phyloP scores from a whole-genome alignment of 2,329 filamentous ascomycete species.

The Magnaporthales sp. region DNA sequence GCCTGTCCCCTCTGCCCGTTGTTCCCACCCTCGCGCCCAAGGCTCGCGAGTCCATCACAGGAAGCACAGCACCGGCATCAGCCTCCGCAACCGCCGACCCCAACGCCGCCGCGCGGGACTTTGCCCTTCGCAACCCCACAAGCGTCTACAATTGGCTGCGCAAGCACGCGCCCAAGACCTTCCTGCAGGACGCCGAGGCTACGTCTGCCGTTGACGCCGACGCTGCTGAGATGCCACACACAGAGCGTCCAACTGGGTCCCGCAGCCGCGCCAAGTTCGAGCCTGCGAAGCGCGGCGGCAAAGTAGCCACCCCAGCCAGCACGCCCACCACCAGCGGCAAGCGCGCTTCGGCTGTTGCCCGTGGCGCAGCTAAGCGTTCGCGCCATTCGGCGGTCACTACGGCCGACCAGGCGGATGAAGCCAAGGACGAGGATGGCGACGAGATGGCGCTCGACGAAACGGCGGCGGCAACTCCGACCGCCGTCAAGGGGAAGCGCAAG shows the following conservation, averaged over 20 bases:
- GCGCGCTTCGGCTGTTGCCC: slow-evolving; percentile 24
- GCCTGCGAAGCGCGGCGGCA: slow-evolving; percentile 8
- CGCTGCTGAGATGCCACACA: slow-evolving; percentile 12
- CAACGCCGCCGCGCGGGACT: slow-evolving; percentile 34
- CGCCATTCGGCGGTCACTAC: slow-evolving; percentile 6
- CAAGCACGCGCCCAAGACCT: slow-evolving; percentile 74
- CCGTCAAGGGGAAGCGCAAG: slow-evolving; percentile 40
- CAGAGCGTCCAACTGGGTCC: slow-evolving; percentile 23
- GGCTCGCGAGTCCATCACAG: slow-evolving; percentile 14
- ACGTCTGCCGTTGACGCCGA: slow-evolving; percentile 28
- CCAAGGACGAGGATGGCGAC: slow-evolving; percentile 9
- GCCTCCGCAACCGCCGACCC: slow-evolving; percentile 21
- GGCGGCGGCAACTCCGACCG: slow-evolving; percentile 14
- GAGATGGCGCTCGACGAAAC: slow-evolving; percentile 12
- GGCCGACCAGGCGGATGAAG: slow-evolving; percentile 14
- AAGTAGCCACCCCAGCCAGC: slow-evolving; percentile 1
- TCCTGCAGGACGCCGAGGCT: slow-evolving; percentile 65
- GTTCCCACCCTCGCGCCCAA: slow-evolving; percentile 44
- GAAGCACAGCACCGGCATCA: slow-evolving; percentile 7
- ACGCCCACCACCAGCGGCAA: slow-evolving; percentile 22
- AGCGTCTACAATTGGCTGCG: slow-evolving; percentile 95
- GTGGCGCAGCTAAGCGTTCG: slow-evolving; percentile 13
- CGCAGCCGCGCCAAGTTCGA: slow-evolving; percentile 6
- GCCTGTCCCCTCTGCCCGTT: slow-evolving; percentile 17
- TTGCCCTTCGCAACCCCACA: slow-evolving; percentile 67